A percentile compares a stretch with the other conserved stretches of the same genome.
Evolutionary conservation across 2,329 filamentous ascomycete species (phyloP).

Genomic region (Nemania abortiva): DNA sequence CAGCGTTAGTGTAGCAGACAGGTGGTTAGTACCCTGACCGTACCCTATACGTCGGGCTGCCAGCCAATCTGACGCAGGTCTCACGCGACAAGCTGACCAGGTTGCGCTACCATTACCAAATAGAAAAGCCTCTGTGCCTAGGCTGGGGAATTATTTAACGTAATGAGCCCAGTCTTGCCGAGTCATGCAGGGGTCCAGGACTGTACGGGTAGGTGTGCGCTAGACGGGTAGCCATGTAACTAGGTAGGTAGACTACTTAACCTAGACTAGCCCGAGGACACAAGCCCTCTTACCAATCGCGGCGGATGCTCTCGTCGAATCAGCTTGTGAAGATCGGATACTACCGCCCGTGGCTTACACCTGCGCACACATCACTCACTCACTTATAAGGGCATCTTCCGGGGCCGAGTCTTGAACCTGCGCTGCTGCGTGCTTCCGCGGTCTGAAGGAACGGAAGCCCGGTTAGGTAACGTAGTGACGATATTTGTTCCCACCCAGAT

Average conservation of each 20-base stretch:
- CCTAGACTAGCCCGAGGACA: conserved; percentile 27
- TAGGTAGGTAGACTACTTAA: too few relatives aligned
- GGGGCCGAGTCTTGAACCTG: not conserved
- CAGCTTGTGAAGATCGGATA: conserved; percentile 28
- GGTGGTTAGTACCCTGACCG: conserved; percentile 15
- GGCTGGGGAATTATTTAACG: conserved; percentile 59
- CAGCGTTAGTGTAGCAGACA: not conserved
- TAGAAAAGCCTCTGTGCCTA: conserved; percentile 57
- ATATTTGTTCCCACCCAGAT: not conserved
- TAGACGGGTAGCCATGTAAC: conserved; percentile 21
- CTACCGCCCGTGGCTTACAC: conserved; percentile 7
- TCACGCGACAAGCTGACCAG: conserved; percentile 35
- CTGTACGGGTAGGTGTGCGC: conserved; percentile 11
- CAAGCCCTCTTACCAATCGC: conserved; percentile 33
- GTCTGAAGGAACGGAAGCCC: not conserved
- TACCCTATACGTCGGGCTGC: conserved; percentile 34
- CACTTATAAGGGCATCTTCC: not conserved
- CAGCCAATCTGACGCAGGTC: conserved; percentile 41
- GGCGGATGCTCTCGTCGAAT: conserved; percentile 23
- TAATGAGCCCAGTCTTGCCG: conserved; percentile 57
- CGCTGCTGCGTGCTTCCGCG: too few relatives aligned
- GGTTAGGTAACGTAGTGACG: conserved; percentile 7
- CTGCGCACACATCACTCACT: not conserved
- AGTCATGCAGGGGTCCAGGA: conserved; percentile 44
- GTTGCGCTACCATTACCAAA: conserved; percentile 60